Evolutionary conservation across 2,329 filamentous ascomycete species (phyloP).

Genomic region (Colletotrichum scovillei): DNA sequence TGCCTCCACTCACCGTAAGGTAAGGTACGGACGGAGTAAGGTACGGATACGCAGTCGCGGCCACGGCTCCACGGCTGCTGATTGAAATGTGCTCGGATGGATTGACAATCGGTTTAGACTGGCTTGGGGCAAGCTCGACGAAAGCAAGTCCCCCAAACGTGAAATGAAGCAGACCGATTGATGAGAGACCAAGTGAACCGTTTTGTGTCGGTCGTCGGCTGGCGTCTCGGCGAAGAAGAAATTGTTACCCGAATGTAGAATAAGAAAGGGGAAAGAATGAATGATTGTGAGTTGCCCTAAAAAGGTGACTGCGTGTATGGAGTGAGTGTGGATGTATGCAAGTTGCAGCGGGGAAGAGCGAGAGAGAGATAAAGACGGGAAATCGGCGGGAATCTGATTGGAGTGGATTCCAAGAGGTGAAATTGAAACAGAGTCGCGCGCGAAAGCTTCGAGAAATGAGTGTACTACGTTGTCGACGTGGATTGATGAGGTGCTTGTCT

Average conservation of each 20-base stretch:
- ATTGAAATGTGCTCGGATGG: slow-evolving; percentile 9
- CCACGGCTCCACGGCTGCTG: slow-evolving; percentile 10
- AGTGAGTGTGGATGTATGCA: neutral
- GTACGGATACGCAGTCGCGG: neutral
- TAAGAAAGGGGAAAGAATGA: slow-evolving; percentile 8
- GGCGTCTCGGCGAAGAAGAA: slow-evolving; percentile 12
- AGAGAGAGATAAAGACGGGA: neutral
- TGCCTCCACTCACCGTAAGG: neutral
- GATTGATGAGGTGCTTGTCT: neutral
- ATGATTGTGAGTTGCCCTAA: neutral
- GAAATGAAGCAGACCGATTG: slow-evolving; percentile 9
- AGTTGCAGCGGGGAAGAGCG: neutral
- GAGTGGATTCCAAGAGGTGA: neutral
- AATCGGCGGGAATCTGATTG: neutral
- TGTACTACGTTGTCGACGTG: slow-evolving; percentile 1
- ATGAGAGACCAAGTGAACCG: slow-evolving; percentile 5
- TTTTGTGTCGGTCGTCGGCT: slow-evolving; percentile 5
- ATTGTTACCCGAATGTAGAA: neutral
- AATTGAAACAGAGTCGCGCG: neutral
- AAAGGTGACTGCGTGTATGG: neutral
- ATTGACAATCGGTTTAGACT: slow-evolving; percentile 5
- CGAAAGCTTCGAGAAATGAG: slow-evolving; percentile 6
- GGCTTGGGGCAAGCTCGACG: slow-evolving; percentile 1
- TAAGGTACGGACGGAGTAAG: too few species aligned
- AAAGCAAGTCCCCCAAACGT: neutral